Evolutionary conservation across 192 early-diverging fungal genomes (phyloP).

Genomic region (Spizellomyces sp.): DNA sequence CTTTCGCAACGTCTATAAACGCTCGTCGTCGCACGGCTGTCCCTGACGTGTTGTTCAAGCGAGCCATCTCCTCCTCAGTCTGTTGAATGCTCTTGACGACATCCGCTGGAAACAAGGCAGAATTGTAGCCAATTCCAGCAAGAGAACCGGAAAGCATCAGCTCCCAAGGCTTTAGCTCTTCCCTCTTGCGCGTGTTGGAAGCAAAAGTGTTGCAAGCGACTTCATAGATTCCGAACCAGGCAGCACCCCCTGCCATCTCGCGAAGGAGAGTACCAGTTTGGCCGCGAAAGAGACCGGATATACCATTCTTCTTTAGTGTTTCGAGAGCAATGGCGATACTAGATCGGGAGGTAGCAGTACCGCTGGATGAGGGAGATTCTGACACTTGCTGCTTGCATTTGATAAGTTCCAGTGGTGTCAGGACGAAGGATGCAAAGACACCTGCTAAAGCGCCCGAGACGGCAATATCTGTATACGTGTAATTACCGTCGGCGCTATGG

Average conservation of each 20-base stretch:
- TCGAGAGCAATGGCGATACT: slow-evolving; percentile 55
- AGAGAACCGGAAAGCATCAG: slow-evolving; percentile 85
- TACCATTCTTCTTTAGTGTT: slow-evolving; percentile 54
- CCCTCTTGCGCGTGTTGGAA: slow-evolving; percentile 5
- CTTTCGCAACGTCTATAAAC: slow-evolving; percentile 63
- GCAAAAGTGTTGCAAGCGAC: slow-evolving; percentile 61
- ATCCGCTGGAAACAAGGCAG: slow-evolving; percentile 85
- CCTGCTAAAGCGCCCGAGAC: slow-evolving; percentile 83
- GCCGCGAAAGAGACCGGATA: slow-evolving; percentile 73
- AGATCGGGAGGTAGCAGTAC: slow-evolving; percentile 28
- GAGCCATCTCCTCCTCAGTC: slow-evolving; percentile 47
- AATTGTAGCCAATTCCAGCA: slow-evolving; percentile 70
- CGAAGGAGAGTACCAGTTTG: slow-evolving; percentile 84
- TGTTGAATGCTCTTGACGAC: slow-evolving; percentile 93
- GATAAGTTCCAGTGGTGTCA: slow-evolving; percentile 92
- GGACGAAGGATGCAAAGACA: slow-evolving; percentile 76
- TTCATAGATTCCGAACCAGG: slow-evolving; percentile 97
- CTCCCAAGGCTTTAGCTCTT: slow-evolving; percentile 66
- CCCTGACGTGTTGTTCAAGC: too few species aligned
- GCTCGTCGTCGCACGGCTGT: slow-evolving; percentile 18
- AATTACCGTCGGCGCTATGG: slow-evolving; percentile 30
- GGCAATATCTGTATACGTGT: slow-evolving; percentile 67
- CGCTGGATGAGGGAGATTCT: slow-evolving; percentile 45
- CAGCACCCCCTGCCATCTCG: slow-evolving; percentile 83
- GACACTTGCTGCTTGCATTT: slow-evolving; percentile 96